Percentiles rank a stretch among this genome's conserved stretches.
Conservation (phyloP, 2,329 filamentous ascomycete species). For the Lojkania enalia region DNA sequence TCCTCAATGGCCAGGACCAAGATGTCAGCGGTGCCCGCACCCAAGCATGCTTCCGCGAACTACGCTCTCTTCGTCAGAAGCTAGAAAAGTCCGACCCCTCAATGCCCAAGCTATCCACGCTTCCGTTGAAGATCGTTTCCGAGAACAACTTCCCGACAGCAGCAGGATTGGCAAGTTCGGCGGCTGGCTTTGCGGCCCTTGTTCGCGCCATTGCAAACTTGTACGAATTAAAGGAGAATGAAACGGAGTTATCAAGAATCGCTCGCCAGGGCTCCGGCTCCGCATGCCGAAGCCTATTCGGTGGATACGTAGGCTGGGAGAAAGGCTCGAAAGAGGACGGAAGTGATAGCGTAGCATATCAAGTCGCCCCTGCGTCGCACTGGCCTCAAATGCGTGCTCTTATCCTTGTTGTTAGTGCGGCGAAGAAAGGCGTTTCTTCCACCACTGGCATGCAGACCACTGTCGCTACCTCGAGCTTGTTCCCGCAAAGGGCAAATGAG, state of each 20-base stretch:
- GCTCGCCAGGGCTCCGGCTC: conserved; percentile 93
- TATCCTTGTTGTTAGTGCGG: conserved; percentile 86
- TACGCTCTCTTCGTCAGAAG: conserved; percentile 74
- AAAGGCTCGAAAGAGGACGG: conserved; percentile 77
- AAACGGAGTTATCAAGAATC: conserved; percentile 82
- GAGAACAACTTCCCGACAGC: conserved; percentile 99
- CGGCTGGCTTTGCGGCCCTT: conserved; percentile 68
- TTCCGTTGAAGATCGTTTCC: conserved; percentile 83
- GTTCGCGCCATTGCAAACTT: conserved; percentile 88
- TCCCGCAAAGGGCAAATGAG: conserved; percentile 71
- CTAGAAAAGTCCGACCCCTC: conserved; percentile 73
- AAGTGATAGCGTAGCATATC: conserved; percentile 81
- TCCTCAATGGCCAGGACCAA: conserved; percentile 80
- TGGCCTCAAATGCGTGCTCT: conserved; percentile 96
- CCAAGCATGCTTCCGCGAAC: conserved; percentile 89
- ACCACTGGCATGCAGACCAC: conserved; percentile 98
- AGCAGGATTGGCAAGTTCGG: conserved; percentile 73
- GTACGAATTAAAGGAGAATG: conserved; percentile 79
- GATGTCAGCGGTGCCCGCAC: conserved; percentile 86
- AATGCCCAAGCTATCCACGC: conserved; percentile 77
- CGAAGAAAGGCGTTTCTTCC: conserved; percentile 93
- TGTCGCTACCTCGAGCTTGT: conserved; percentile 86
- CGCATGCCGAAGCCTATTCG: conserved; percentile 89
- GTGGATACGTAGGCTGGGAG: conserved; percentile 95
- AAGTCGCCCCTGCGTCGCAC: conserved; percentile 84